Percentiles rank a stretch among this genome's conserved stretches.
phyloP scores from a whole-genome alignment of 768 basidiomycete species.

The Mycena albidolilacea region DNA sequence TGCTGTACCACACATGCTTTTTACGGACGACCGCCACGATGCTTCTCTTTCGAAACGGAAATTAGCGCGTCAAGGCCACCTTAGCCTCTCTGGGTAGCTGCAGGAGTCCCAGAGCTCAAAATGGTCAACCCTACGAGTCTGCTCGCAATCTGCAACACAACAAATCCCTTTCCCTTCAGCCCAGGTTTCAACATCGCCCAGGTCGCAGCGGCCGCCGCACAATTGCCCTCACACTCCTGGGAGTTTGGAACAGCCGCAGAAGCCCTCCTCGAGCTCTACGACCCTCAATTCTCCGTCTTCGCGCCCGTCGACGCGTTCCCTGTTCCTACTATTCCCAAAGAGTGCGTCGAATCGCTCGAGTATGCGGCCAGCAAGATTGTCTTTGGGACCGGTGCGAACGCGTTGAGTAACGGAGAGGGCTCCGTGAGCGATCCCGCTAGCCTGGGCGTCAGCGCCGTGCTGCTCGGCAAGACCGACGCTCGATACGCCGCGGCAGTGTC shows the following conservation, averaged over 20 bases:
- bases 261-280: conserved; percentile 60
- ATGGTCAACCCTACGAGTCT: conserved; percentile 17
- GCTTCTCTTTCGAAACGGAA: no score
- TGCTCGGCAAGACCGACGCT: conserved; percentile 56
- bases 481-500: conserved; percentile 52
- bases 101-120: no score
- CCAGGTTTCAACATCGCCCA: conserved; percentile 56
- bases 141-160: conserved; percentile 23
- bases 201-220: conserved; percentile 49
- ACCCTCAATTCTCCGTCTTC: conserved; percentile 58
- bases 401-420: conserved; percentile 55
- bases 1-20: no score
- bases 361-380: conserved; percentile 58
- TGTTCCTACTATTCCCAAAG: conserved; percentile 42
- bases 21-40: no score
- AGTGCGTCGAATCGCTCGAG: conserved; percentile 47
- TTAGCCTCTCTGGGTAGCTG: no score
- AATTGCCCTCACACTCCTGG: conserved; percentile 63
- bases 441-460: conserved; percentile 61
- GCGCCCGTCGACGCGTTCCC: conserved; percentile 55
- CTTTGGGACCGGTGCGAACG: conserved; percentile 52
- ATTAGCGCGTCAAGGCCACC: no score
- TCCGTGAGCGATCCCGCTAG: conserved; percentile 64
- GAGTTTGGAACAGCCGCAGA: conserved; percentile 57
- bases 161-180: conserved; percentile 47